Percentiles rank a stretch among this genome's conserved stretches.
Conservation (phyloP, 805 yeast species). For the Ogataea pilisensis region DNA sequence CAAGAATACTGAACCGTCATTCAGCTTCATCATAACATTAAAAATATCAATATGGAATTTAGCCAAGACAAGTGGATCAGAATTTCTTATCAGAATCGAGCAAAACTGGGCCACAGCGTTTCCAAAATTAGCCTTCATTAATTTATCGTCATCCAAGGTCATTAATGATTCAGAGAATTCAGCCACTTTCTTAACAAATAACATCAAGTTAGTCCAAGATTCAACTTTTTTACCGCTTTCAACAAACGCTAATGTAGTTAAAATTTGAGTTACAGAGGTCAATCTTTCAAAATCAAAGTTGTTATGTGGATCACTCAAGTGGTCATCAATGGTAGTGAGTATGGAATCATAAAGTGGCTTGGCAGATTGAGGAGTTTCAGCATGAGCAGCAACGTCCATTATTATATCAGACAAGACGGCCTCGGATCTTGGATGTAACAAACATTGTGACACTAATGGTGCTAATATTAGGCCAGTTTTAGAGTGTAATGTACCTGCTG, state of each 20-base stretch:
- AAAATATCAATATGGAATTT: conserved; percentile 43
- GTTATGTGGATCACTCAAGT: conserved; percentile 11
- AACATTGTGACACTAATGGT: conserved; percentile 24
- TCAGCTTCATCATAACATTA: conserved; percentile 34
- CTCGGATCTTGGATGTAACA: conserved; percentile 25
- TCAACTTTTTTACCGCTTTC: conserved; percentile 66
- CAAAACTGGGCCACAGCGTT: conserved; percentile 40
- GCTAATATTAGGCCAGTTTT: conserved; percentile 52
- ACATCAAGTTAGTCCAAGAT: conserved; percentile 41
- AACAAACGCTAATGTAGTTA: conserved; percentile 52
- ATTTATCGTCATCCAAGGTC: conserved; percentile 7
- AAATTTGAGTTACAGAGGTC: conserved; percentile 36
- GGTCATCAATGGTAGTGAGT: conserved; percentile 15
- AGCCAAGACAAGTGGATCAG: conserved; percentile 39
- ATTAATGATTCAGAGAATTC: conserved; percentile 3
- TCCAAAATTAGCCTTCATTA: conserved; percentile 16
- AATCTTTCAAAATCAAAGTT: conserved; percentile 9
- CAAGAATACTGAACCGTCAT: conserved; percentile 36
- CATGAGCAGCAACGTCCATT: conserved; percentile 49
- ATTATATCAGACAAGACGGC: conserved; percentile 57
- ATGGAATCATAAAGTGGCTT: conserved; percentile 38
- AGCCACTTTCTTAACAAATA: conserved; percentile 13
- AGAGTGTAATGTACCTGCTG: conserved; percentile 72
- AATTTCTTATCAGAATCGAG: conserved; percentile 50
- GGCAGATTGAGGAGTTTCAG: conserved; percentile 43